Evolutionary conservation across 1,284 basidiomycete genomes (phyloP).

Genomic region (Gomphus bonarii): DNA sequence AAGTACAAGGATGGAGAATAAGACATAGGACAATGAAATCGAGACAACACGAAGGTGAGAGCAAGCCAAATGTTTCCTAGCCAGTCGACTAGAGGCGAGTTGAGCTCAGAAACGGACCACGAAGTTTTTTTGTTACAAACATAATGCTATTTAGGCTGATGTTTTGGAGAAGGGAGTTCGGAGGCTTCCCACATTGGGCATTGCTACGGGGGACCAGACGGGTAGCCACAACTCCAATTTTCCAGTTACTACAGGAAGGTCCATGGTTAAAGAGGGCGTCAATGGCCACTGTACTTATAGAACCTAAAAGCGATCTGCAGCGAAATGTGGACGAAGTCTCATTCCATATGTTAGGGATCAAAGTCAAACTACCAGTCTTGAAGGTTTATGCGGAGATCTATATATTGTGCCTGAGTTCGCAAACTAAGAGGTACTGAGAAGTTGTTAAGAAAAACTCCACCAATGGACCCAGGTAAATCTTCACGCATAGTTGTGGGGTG

Average conservation of each 20-base stretch:
- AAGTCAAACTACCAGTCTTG: not conserved
- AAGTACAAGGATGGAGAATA: not conserved
- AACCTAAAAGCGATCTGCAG: not conserved
- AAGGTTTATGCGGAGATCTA: not conserved
- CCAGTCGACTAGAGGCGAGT: not conserved
- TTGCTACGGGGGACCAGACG: not conserved
- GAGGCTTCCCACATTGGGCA: not conserved
- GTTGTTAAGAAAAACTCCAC: not conserved
- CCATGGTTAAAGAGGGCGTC: not conserved
- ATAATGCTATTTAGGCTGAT: not conserved
- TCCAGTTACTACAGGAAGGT: not conserved
- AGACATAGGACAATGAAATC: not conserved
- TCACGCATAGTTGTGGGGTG: too few species aligned
- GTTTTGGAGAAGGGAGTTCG: not conserved
- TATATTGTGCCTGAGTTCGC: not conserved
- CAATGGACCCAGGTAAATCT: too few species aligned
- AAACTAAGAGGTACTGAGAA: not conserved
- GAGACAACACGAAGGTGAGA: not conserved
- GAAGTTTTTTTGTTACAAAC: not conserved
- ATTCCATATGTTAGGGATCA: not conserved
- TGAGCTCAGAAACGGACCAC: not conserved
- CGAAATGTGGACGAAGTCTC: not conserved
- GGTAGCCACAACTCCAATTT: not conserved
- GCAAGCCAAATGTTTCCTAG: not conserved
- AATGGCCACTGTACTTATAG: not conserved